Base-by-base conservation (phyloP, 768 basidiomycete species). In the Trametes punicea region DNA sequence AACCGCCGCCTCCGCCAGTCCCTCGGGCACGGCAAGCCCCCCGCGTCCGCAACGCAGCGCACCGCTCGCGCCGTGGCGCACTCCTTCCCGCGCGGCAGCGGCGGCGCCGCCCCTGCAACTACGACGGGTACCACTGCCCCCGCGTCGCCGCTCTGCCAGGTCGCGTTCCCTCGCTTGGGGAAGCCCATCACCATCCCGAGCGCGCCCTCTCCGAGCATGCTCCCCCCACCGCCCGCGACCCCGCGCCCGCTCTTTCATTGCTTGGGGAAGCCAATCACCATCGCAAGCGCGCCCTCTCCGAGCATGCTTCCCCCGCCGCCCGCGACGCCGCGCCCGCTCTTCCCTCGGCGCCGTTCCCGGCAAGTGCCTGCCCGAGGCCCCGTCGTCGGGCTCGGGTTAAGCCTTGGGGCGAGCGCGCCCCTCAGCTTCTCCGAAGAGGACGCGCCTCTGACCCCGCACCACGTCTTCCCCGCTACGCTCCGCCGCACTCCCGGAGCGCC, bases 401-500 rank as follows among this genome's bases (percentile, higher is more conserved):
- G 34, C 52, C 15, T 34, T 23, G 31, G 40, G 3, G 52, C 36
- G 5, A 21, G 29, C 51, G 55, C 29, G 16, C 23, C 38, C 44
- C 26, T 44, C 20, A 25, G 27, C 23, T n/a, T 54, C 57, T 11
- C 31, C 33, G 46, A 13, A 26, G 42, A 31, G 44, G 59, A 60
- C 54, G 40, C 54, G 40, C 39, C 50, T 21, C 50, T 56, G 23
- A 47, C 29, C 25, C 59, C 59, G 31, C 40, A 41, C 47, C 46
- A 54, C 40, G 46, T 45, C 47, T 49, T 29, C 54, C 34, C 50
- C 38, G 54, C 29, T 2, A 39, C 48, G 31, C 36, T 56, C 54
- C 53, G 59, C 21, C 59, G 59, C 21, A 60, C 59, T 38, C 59
- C 59, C 25, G 58, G 58, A 23, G 58, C 58, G 36, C 58, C 58